phyloP scores from a whole-genome alignment of 768 basidiomycete genomes.

The Naematelia encephala region DNA sequence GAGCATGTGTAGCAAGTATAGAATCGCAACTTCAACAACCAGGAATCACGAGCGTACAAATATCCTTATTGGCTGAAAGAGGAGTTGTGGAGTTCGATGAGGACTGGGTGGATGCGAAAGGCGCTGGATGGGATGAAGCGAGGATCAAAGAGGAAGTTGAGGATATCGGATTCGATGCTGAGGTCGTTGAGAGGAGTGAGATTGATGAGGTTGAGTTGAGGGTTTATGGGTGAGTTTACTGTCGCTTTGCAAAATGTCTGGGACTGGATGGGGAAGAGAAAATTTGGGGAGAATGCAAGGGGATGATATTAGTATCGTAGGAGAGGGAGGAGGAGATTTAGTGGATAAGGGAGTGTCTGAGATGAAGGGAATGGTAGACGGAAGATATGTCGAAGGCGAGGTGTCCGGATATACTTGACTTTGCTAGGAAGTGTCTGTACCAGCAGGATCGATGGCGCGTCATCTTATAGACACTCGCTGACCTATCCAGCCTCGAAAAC shows the following conservation, averaged over 20 bases:
- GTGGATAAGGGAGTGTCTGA: too few relatives aligned
- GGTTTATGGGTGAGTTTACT: constrained; percentile 42
- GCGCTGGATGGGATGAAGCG: constrained; percentile 65
- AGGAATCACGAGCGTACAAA: constrained; percentile 88
- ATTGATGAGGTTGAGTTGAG: constrained; percentile 43
- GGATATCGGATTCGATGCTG: constrained; percentile 55
- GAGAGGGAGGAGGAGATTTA: too few relatives aligned
- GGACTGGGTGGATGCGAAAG: constrained; percentile 37
- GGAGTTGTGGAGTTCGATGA: constrained; percentile 88
- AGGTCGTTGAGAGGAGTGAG: constrained; percentile 46
- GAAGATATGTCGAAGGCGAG: too few relatives aligned
- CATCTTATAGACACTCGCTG: neutral
- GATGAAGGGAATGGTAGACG: too few relatives aligned
- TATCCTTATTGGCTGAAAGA: constrained; percentile 95
- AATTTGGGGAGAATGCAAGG: too few relatives aligned
- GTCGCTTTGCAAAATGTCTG: too few relatives aligned
- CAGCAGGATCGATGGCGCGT: neutral
- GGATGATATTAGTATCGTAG: too few relatives aligned
- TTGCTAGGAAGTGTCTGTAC: too few relatives aligned
- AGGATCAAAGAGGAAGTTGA: constrained; percentile 84
- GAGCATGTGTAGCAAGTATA: constrained; percentile 51
- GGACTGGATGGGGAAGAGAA: too few relatives aligned
- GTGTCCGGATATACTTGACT: too few relatives aligned
- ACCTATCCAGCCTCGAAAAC: constrained; percentile 32
- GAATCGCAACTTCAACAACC: constrained; percentile 56